Evolutionary conservation across 1,139 yeast species (phyloP).

Genomic region (Blastobotrys ciferrii): DNA sequence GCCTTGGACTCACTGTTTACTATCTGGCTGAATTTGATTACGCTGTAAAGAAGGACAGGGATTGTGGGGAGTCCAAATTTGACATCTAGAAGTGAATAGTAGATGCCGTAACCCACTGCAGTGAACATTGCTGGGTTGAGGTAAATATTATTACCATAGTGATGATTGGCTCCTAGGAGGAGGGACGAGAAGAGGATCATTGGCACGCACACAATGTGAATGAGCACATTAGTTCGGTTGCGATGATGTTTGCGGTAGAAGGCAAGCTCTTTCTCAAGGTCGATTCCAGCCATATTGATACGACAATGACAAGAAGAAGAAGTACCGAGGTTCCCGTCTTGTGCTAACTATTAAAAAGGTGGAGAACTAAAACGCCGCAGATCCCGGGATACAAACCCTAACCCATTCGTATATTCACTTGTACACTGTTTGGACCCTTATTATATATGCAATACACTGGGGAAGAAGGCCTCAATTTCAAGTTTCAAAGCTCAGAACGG

Average conservation of each 20-base stretch:
- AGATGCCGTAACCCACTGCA: constrained; percentile 43
- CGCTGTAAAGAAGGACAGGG: constrained; percentile 36
- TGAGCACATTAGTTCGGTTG: constrained; percentile 58
- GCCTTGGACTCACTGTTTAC: constrained; percentile 20
- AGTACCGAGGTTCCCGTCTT: not conserved
- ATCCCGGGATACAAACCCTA: too few species aligned
- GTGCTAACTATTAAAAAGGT: not conserved
- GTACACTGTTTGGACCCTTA: too few species aligned
- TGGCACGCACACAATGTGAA: constrained; percentile 82
- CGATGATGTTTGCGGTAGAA: constrained; percentile 84
- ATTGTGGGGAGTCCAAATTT: constrained; percentile 45
- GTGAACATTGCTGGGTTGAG: constrained; percentile 43
- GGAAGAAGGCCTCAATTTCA: too few species aligned
- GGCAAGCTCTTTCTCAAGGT: constrained; percentile 65
- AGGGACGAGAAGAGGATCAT: constrained; percentile 60
- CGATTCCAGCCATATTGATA: constrained; percentile 39
- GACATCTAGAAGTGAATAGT: constrained; percentile 44
- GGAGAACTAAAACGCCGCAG: not conserved
- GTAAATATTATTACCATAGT: constrained; percentile 34
- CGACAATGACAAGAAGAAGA: too few species aligned
- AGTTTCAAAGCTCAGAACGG: too few species aligned
- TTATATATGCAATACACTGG: too few species aligned
- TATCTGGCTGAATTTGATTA: constrained; percentile 27
- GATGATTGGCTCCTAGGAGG: constrained; percentile 39
- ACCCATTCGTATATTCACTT: not conserved